Conservation (phyloP, 306 rosid species). For the Cucurbita moschata region DNA sequence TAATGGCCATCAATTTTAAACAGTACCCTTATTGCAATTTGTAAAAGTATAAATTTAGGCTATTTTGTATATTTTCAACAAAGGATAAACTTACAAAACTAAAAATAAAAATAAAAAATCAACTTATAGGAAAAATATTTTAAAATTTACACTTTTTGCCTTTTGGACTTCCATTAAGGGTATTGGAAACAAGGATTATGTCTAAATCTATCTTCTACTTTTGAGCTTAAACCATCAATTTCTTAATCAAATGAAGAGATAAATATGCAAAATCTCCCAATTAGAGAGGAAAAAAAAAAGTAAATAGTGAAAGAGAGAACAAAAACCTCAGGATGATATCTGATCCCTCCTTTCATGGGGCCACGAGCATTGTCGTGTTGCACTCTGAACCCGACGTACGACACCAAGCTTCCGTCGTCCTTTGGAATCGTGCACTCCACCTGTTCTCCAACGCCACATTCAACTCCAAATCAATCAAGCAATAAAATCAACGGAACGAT, state of each 20-base stretch:
- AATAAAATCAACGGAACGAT: not conserved
- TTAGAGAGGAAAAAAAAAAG: not conserved
- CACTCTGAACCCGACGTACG: conserved; percentile 50
- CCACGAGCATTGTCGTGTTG: conserved; percentile 77
- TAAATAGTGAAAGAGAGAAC: not conserved
- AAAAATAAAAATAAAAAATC: not conserved
- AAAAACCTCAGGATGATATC: conserved; percentile 59
- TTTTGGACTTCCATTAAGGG: not conserved
- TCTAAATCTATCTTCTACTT: not conserved
- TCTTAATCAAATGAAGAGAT: not conserved
- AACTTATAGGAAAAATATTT: not conserved
- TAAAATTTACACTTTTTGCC: not conserved
- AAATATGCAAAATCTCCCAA: not conserved
- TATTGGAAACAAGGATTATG: not conserved
- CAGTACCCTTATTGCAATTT: not conserved
- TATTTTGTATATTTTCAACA: not conserved
- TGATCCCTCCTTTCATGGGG: conserved; percentile 68
- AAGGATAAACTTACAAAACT: not conserved
- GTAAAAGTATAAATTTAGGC: not conserved
- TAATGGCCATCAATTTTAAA: not conserved
- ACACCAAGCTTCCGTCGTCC: conserved; percentile 50
- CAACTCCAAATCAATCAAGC: not conserved
- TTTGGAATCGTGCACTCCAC: conserved; percentile 69
- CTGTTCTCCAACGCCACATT: conserved; percentile 11
- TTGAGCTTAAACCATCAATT: not conserved